Evolutionary conservation across 805 yeast genomes (phyloP), one percentile per base, ranked within the genome.

Genomic region (Jamesozyma jinghongensis): DNA sequence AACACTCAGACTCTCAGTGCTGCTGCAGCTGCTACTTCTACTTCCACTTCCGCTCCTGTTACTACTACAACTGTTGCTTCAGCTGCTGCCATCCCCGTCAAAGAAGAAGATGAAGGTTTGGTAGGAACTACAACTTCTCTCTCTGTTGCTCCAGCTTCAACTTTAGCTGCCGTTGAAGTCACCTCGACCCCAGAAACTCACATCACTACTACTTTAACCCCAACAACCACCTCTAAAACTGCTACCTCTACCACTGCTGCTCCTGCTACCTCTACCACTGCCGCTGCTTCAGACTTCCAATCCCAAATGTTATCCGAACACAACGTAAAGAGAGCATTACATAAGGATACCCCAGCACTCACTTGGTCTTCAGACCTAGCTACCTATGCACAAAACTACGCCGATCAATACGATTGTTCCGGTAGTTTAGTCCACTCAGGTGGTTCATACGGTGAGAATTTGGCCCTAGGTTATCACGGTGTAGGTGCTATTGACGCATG

Each of bases 391-490:
- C 66, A 59, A 51, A 54, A 60, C 34, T 77, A 74, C 50, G 76
- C 77, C 37, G 67, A 61, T 55, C 57, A 50, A 7, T 72, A 73
- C 52, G 70, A 69, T 36, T 70, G 77, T 57, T 73, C 79, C 6
- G 85, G 82, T 48, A 61, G 66, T 40, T 66, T 82, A 49, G 60
- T 69, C 14, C 90, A 83, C 62, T 77, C 86, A 17, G 67, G 70
- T 29, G 49, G 50, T 14, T 37, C 42, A 34, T 79, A 79, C 57
- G 92, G 92, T 65, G 90, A 83, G 59, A 83, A 83, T 65, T 68
- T 83, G 49, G 88, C 87, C 14, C 72, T 77, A 32, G 90, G 86
- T 45, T 71, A 71, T 49, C 44, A 53, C 19, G 52, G 60, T 17
- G 37, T 45, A 16, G 56, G 56, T 34, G 73, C 73, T 17, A 82